These are phyloP conservation scores for Lithocarpus polystachyus DNA, from an alignment of 306 rosid genomes.

Conservation along the genomic window DNA sequence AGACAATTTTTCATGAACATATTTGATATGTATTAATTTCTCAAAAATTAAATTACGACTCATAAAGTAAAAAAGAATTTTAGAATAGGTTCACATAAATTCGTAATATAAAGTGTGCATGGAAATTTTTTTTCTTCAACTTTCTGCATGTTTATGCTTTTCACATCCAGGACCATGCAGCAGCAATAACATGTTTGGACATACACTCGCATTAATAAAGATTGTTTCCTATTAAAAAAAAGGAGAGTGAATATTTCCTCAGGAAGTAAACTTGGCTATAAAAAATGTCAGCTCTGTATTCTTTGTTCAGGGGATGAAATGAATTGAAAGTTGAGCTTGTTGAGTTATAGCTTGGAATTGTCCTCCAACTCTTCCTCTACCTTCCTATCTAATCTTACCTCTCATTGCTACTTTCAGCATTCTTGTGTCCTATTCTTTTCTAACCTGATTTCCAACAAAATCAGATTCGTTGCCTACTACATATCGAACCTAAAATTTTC, in stretches of 20 bases:
- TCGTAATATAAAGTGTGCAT: neutral
- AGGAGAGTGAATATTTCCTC: neutral
- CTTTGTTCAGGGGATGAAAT: neutral
- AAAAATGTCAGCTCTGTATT: neutral
- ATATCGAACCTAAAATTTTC: neutral
- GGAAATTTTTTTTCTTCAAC: neutral
- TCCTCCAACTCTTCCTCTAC: too few species aligned
- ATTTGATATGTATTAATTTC: neutral
- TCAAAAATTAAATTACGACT: neutral
- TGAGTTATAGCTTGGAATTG: too few species aligned
- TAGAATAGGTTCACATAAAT: neutral
- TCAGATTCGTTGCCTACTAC: neutral
- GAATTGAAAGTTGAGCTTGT: too few species aligned
- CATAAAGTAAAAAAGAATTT: neutral
- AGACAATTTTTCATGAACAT: conserved; percentile 1
- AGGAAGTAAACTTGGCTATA: neutral
- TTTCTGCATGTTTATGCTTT: neutral
- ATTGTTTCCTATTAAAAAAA: too few species aligned
- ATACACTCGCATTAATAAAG: neutral
- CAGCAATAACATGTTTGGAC: neutral
- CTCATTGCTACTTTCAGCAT: neutral
- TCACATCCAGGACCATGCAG: neutral
- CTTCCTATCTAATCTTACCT: neutral
- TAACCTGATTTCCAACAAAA: neutral
- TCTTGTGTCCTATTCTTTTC: neutral